A percentile compares a stretch with the other conserved stretches of the same genome.
Evolutionary conservation across 2,329 filamentous ascomycete species (phyloP).

Genomic region (Neonectria faginata): DNA sequence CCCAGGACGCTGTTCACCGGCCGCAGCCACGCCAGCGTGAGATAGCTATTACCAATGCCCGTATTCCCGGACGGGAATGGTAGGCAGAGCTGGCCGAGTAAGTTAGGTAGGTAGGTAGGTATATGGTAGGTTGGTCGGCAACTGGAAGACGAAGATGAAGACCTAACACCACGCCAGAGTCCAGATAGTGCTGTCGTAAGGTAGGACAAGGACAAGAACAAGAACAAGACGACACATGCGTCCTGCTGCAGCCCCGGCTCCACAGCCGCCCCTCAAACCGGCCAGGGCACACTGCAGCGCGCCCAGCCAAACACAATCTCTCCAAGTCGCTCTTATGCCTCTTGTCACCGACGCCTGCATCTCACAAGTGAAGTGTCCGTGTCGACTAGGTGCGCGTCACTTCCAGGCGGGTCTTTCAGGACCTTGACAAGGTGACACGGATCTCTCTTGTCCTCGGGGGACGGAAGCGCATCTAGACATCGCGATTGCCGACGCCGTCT

Average conservation of each 20-base stretch:
- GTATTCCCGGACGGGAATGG: conserved; percentile 28
- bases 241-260: conserved; percentile 26
- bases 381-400: conserved; percentile 28
- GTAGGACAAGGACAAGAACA: conserved; percentile 36
- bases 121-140: not conserved
- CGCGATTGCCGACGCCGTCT: conserved; percentile 23
- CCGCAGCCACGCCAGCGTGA: conserved; percentile 41
- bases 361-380: conserved; percentile 11
- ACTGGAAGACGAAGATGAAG: conserved; percentile 2
- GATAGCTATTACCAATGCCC: conserved; percentile 39
- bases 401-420: conserved; percentile 12
- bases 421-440: conserved; percentile 17
- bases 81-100: not conserved
- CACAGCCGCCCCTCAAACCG: conserved; percentile 25
- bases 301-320: conserved; percentile 4
- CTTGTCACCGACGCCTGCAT: conserved; percentile 22
- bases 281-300: conserved; percentile 5
- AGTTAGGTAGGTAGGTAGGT: not conserved
- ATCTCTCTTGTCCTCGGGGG: conserved; percentile 11
- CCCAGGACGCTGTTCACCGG: conserved; percentile 43
- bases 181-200: conserved; percentile 13
- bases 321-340: conserved; percentile 4
- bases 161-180: conserved; percentile 21
- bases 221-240: conserved; percentile 28
- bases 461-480: conserved; percentile 13